phyloP scores from a whole-genome alignment of 2,329 filamentous ascomycete species.

The Waltergamsia citrina region DNA sequence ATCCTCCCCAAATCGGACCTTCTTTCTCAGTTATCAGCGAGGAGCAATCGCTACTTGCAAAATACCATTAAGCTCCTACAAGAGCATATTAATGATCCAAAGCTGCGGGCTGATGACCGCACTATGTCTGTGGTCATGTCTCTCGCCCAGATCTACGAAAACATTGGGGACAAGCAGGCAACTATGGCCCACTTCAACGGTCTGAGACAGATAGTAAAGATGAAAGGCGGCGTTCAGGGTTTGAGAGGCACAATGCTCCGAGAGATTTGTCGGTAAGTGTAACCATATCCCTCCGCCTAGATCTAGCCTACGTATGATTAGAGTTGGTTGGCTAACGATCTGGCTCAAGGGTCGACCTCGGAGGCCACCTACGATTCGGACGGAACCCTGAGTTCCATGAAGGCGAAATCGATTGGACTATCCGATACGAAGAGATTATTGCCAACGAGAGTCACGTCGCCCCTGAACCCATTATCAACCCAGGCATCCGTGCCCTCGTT shows the following conservation, averaged over 20 bases:
- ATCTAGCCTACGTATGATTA: too few relatives aligned
- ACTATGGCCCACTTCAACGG: slow-evolving; percentile 12
- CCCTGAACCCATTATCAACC: background rate
- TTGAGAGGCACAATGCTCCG: too few relatives aligned
- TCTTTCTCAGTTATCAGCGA: slow-evolving; percentile 7
- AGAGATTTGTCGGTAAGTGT: too few relatives aligned
- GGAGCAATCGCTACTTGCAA: slow-evolving; percentile 8
- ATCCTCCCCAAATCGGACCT: background rate
- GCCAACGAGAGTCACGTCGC: background rate
- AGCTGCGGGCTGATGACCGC: slow-evolving; percentile 9
- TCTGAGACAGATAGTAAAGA: slow-evolving; percentile 12
- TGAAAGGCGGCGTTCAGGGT: slow-evolving; percentile 16
- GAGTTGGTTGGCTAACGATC: too few relatives aligned
- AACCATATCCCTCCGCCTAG: too few relatives aligned
- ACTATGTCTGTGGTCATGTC: slow-evolving; percentile 11
- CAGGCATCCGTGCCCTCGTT: slow-evolving; percentile 7
- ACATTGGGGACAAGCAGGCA: slow-evolving; percentile 8
- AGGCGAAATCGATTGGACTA: too few relatives aligned
- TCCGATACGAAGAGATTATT: slow-evolving; percentile 3
- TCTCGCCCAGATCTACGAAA: slow-evolving; percentile 13
- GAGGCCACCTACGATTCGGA: too few relatives aligned
- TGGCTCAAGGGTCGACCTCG: too few relatives aligned
- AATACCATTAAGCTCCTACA: slow-evolving; percentile 10
- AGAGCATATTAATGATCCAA: slow-evolving; percentile 7
- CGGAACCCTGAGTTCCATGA: too few relatives aligned